A percentile compares a stretch with the other conserved stretches of the same genome.
These are phyloP conservation scores for Helminthosporium solani DNA, from an alignment of 2,329 filamentous ascomycete genomes.

Conservation along the genomic window DNA sequence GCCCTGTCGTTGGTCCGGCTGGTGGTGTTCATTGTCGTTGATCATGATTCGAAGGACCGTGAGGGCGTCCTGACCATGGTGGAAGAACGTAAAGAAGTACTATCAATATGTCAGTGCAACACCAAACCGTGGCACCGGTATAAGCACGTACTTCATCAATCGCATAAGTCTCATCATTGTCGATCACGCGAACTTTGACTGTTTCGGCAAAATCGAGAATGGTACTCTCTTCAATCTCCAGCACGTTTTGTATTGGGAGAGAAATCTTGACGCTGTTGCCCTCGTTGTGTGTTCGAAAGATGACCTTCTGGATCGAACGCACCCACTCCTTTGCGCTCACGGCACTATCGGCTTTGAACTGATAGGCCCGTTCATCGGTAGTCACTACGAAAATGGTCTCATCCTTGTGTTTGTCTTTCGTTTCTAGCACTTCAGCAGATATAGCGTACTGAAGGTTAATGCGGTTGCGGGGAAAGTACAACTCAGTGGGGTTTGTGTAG, in stretches of 20 bases:
- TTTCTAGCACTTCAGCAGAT: constrained; percentile 73
- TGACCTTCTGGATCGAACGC: constrained; percentile 87
- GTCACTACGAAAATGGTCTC: constrained; percentile 74
- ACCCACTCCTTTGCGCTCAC: constrained; percentile 96
- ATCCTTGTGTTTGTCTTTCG: constrained; percentile 69
- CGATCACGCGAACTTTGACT: constrained; percentile 87
- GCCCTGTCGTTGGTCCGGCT: constrained; percentile 12
- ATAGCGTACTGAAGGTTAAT: constrained; percentile 92
- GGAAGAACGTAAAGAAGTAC: constrained; percentile 98
- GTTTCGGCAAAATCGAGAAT: constrained; percentile 92
- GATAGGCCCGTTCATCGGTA: constrained; percentile 79
- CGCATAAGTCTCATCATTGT: constrained; percentile 90
- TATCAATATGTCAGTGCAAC: constrained; percentile 38
- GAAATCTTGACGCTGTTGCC: constrained; percentile 97
- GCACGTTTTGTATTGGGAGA: constrained; percentile 80
- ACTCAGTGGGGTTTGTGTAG: constrained; percentile 76
- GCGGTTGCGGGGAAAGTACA: constrained; percentile 89
- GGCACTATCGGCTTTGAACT: constrained; percentile 85
- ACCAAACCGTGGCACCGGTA: not conserved
- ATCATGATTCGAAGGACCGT: constrained; percentile 73
- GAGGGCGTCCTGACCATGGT: constrained; percentile 78
- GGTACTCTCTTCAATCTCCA: constrained; percentile 89
- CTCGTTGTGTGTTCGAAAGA: constrained; percentile 93
- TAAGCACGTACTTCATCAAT: constrained; percentile 78
- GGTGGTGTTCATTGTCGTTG: constrained; percentile 58